These are phyloP conservation scores for Candida railenensis DNA, from an alignment of 805 yeast genomes.

Conservation along the genomic window DNA sequence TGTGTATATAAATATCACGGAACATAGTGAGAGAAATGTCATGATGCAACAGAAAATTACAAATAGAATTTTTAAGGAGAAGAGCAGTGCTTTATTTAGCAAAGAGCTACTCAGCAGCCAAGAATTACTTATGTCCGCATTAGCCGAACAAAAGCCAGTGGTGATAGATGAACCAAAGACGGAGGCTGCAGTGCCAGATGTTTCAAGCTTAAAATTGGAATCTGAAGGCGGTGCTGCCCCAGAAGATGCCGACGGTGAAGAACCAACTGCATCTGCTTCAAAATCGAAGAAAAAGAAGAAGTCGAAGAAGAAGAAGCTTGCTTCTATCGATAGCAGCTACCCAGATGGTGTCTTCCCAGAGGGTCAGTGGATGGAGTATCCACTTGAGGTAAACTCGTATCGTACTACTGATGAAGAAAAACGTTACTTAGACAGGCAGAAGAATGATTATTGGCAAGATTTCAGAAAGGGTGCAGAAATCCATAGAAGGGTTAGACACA, in stretches of 20 bases:
- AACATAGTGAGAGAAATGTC: too few species aligned
- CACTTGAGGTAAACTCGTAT: constrained; percentile 58
- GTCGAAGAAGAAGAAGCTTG: constrained; percentile 52
- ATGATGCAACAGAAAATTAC: neutral
- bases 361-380: constrained; percentile 84
- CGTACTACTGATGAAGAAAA: constrained; percentile 86
- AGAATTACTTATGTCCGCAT: neutral
- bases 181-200: constrained; percentile 10
- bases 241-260: constrained; percentile 49
- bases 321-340: constrained; percentile 64
- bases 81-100: neutral
- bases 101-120: too few species aligned
- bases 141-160: constrained; percentile 9
- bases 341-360: constrained; percentile 78
- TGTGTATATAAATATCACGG: neutral
- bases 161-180: constrained; percentile 11
- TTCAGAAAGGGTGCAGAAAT: constrained; percentile 95
- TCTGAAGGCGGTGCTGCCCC: constrained; percentile 20
- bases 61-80: neutral
- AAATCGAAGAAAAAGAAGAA: constrained; percentile 42
- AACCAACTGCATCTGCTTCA: constrained; percentile 9
- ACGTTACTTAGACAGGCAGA: constrained; percentile 70
- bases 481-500: constrained; percentile 85
- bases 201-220: constrained; percentile 6
- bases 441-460: constrained; percentile 70